Conservation (phyloP, 2,329 filamentous ascomycete genomes). For the Plectosphaerella cucumerina region DNA sequence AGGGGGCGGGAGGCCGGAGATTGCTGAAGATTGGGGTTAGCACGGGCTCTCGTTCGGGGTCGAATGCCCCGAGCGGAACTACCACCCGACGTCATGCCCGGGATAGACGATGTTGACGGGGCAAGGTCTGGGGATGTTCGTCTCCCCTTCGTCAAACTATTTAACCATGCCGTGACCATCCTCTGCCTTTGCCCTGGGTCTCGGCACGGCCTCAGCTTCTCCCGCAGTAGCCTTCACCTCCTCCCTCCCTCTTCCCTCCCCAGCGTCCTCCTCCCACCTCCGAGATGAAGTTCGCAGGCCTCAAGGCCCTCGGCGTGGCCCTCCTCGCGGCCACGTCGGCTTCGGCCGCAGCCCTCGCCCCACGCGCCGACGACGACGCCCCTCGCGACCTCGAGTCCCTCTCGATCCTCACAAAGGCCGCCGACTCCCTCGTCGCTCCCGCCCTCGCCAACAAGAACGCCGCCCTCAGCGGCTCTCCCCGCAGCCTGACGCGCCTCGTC, state of each 20-base stretch:
- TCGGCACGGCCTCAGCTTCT: background rate
- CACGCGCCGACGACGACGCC: background rate
- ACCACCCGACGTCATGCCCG: no score
- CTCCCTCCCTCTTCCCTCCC: background rate
- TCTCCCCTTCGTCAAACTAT: background rate
- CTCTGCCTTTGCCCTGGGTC: background rate
- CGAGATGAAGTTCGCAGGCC: background rate
- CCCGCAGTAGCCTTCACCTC: background rate
- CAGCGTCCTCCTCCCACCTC: background rate
- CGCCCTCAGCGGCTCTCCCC: slow-evolving; percentile 8
- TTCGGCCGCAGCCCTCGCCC: background rate
- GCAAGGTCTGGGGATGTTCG: background rate
- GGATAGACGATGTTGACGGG: no score
- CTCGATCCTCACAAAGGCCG: slow-evolving; percentile 10
- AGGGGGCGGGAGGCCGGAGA: slow-evolving; percentile 1
- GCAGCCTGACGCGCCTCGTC: slow-evolving; percentile 9
- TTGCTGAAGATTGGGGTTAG: background rate
- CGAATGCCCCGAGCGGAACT: slow-evolving; percentile 1
- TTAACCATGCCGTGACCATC: background rate
- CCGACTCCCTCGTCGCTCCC: slow-evolving; percentile 9
- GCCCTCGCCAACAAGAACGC: slow-evolving; percentile 9
- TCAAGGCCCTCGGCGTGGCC: slow-evolving; percentile 4
- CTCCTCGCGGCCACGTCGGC: slow-evolving; percentile 2
- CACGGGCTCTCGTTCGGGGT: background rate
- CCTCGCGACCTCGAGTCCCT: background rate